Conservation (phyloP, 257 asterid genomes). For the Salvia hispanica region DNA sequence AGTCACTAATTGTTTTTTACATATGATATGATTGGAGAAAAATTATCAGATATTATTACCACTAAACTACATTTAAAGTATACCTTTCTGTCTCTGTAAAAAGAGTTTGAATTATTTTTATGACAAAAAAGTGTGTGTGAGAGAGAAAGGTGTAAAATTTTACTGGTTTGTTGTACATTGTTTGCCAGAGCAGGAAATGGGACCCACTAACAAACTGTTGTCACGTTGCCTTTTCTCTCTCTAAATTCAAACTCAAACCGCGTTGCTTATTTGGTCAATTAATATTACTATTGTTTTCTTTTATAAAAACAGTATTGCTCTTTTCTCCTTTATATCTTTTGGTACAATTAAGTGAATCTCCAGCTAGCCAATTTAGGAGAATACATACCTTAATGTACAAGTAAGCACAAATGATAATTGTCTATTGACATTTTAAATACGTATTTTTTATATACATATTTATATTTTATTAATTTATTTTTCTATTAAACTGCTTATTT, state of each 20-base stretch:
- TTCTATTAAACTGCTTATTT: no score
- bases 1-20: no score
- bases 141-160: not conserved
- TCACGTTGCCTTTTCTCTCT: constrained; percentile 11
- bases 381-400: constrained; percentile 13
- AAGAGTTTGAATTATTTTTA: not conserved
- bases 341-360: not conserved
- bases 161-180: constrained; percentile 24
- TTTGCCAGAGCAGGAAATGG: constrained; percentile 27
- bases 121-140: not conserved
- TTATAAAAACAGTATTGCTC: not conserved
- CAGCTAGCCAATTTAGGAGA: constrained; percentile 21
- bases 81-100: not conserved
- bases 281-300: not conserved
- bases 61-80: not conserved
- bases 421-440: not conserved
- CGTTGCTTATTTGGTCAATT: constrained; percentile 25
- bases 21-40: no score
- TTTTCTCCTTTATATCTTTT: not conserved
- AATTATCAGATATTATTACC: no score
- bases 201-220: constrained; percentile 28
- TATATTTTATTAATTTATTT: no score
- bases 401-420: not conserved
- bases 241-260: constrained; percentile 34
- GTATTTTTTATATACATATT: not conserved